Percentiles rank a stretch among this genome's conserved stretches.
Conservation (phyloP, 306 rosid genomes). For the Oemleria cerasiformis region DNA sequence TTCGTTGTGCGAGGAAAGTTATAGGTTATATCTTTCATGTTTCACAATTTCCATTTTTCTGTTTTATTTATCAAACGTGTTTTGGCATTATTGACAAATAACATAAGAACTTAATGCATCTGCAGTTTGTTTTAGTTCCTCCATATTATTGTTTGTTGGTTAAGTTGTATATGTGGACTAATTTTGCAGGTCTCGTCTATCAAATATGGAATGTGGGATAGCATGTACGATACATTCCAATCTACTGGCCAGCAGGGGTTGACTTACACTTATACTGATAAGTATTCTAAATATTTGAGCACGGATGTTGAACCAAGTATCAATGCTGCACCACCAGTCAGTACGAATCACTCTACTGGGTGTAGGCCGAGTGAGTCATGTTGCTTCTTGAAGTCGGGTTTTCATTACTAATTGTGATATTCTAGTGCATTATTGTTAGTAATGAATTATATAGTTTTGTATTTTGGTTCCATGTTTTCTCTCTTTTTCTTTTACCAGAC, state of each 20-base stretch:
- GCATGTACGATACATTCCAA: conserved; percentile 78
- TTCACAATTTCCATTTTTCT: neutral
- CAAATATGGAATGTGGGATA: conserved; percentile 80
- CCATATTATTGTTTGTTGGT: conserved; percentile 3
- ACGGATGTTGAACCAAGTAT: conserved; percentile 62
- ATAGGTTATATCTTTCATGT: neutral
- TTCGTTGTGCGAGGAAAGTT: neutral
- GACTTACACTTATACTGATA: conserved; percentile 32
- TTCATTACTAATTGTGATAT: neutral
- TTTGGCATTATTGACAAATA: neutral
- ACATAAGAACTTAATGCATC: neutral
- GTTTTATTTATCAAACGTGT: neutral
- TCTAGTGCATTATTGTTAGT: too few relatives aligned
- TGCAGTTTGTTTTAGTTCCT: neutral
- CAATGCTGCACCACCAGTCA: neutral
- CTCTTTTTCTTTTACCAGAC: neutral
- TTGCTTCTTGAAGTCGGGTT: neutral
- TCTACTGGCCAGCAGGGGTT: conserved; percentile 38
- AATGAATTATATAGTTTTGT: neutral
- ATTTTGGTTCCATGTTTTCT: neutral
- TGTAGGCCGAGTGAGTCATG: conserved; percentile 45
- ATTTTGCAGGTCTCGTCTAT: conserved; percentile 65
- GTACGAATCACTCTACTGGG: conserved; percentile 23
- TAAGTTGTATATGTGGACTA: neutral
- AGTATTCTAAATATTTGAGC: conserved; percentile 46